A percentile compares a stretch with the other conserved stretches of the same genome.
These are phyloP conservation scores for Trametes cubensis DNA, from an alignment of 768 basidiomycete genomes.

Conservation along the genomic window DNA sequence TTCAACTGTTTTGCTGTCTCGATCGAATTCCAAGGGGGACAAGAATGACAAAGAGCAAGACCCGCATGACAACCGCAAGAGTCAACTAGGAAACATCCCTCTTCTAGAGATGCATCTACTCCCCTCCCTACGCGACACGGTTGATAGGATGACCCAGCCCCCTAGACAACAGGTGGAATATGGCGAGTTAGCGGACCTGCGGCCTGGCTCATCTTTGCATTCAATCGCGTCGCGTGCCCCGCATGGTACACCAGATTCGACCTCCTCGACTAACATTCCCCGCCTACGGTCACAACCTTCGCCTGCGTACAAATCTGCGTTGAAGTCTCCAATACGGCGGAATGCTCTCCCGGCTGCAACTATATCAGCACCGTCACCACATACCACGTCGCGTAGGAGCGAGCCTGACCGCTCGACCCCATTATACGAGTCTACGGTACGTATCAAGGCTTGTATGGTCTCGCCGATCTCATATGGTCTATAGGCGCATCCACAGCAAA, in stretches of 20 bases:
- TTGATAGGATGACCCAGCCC: constrained; percentile 67
- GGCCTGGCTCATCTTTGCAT: neutral
- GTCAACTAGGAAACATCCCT: constrained; percentile 55
- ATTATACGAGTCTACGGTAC: too few relatives aligned
- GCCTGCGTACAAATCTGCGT: constrained; percentile 2
- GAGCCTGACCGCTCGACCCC: too few relatives aligned
- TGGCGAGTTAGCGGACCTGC: neutral
- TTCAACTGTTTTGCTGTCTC: neutral
- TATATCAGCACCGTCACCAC: neutral
- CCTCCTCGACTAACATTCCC: constrained; percentile 2
- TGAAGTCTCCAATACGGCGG: constrained; percentile 7
- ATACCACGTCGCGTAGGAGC: neutral
- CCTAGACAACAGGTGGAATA: constrained; percentile 15
- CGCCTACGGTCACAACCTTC: constrained; percentile 1
- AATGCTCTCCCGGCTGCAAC: neutral
- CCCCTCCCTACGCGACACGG: constrained; percentile 71
- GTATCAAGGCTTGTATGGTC: too few relatives aligned
- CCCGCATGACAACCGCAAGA: constrained; percentile 34
- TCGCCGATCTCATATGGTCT: too few relatives aligned
- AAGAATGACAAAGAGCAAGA: constrained; percentile 20
- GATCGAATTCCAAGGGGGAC: neutral
- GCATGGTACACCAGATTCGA: neutral
- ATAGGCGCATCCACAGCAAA: too few relatives aligned
- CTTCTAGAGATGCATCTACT: constrained; percentile 65
- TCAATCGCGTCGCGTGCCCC: neutral